Percentiles rank a stretch among this genome's conserved stretches.
phyloP scores from a whole-genome alignment of 768 basidiomycete species.

The Lepiota venenata region DNA sequence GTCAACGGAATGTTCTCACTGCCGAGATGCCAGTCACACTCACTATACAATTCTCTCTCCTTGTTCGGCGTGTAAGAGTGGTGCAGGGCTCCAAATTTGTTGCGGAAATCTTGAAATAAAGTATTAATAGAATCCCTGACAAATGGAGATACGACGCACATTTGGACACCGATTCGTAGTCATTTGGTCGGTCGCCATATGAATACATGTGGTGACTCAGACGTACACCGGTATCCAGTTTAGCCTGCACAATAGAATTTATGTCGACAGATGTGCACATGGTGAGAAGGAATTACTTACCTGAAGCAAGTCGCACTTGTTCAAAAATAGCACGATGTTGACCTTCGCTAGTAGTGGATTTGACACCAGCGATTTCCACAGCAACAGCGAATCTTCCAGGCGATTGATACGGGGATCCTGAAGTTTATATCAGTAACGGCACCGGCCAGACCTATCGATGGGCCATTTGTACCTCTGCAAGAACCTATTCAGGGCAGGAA shows the following conservation, averaged over 20 bases:
- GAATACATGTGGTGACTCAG: slow-evolving; percentile 65
- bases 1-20: not conserved
- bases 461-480: slow-evolving; percentile 56
- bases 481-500: slow-evolving; percentile 33
- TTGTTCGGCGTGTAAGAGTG: slow-evolving; percentile 66
- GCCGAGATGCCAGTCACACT: slow-evolving; percentile 20
- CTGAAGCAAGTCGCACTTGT: slow-evolving; percentile 77
- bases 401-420: slow-evolving; percentile 76
- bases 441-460: slow-evolving; percentile 9
- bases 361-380: slow-evolving; percentile 72
- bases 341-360: slow-evolving; percentile 73
- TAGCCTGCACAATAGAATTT: slow-evolving; percentile 40
- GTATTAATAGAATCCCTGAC: slow-evolving; percentile 1
- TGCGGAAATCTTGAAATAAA: slow-evolving; percentile 57
- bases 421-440: slow-evolving; percentile 11
- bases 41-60: slow-evolving; percentile 71
- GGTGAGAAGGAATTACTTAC: slow-evolving; percentile 29
- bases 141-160: slow-evolving; percentile 42
- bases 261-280: slow-evolving; percentile 6
- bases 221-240: slow-evolving; percentile 73
- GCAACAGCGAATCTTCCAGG: slow-evolving; percentile 71
- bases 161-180: slow-evolving; percentile 71
- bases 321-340: slow-evolving; percentile 78
- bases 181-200: slow-evolving; percentile 76
- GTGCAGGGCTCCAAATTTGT: slow-evolving; percentile 70